These are phyloP conservation scores for Tarenaya hassleriana DNA, from an alignment of 345 rosid genomes.

Conservation along the genomic window DNA sequence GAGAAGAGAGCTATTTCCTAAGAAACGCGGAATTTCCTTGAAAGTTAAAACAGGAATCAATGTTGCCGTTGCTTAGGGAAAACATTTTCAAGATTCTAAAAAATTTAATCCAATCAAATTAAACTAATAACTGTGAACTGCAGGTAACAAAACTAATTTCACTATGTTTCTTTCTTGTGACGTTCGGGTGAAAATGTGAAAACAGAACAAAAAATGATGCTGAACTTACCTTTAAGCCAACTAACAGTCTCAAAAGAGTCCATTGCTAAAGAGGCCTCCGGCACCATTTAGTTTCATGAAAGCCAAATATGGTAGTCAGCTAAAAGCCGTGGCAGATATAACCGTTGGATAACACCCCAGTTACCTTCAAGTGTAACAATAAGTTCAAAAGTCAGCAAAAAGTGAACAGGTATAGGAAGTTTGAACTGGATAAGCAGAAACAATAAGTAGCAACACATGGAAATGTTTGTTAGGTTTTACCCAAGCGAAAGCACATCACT, in stretches of 20 bases:
- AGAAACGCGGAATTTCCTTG: neutral
- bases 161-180: neutral
- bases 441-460: no score
- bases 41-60: neutral
- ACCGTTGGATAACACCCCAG: conserved; percentile 13
- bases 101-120: neutral
- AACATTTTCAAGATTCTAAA: conserved; percentile 8
- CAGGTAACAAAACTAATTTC: conserved; percentile 9
- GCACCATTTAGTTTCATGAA: conserved; percentile 45
- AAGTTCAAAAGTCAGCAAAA: conserved; percentile 17
- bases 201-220: neutral
- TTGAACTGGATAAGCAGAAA: no score
- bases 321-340: conserved; percentile 16
- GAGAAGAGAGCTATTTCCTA: conserved; percentile 6
- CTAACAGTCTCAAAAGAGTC: conserved; percentile 34
- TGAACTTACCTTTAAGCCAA: conserved; percentile 41
- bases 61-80: conserved; percentile 6
- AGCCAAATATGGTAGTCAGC: conserved; percentile 24
- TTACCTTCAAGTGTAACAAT: conserved; percentile 10
- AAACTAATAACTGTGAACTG: neutral
- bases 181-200: neutral
- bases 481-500: no score
- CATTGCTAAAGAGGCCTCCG: conserved; percentile 45
- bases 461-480: no score
- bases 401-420: no score